Evolutionary conservation across 371 early-diverging fungal genomes (phyloP), one percentile per base, ranked within the genome.

Genomic region (Mucor piriformis): DNA sequence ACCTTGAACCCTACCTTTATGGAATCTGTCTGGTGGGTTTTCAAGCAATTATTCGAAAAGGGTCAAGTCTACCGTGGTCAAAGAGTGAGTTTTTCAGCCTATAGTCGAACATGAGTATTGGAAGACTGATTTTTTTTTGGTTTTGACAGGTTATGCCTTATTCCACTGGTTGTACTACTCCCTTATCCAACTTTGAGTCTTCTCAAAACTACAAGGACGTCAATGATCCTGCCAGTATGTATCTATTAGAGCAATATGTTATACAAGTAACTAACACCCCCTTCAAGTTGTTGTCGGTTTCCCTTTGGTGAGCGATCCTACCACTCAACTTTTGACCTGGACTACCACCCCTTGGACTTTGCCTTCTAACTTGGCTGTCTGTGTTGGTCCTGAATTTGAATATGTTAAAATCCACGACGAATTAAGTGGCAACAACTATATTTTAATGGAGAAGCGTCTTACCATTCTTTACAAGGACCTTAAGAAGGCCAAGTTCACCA

Each of bases 301-400:
- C 87, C 98, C 99, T 52, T 84, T 95, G 50, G 67, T 88, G 47
- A 79, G 77, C 32, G 97, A 97, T 48, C 90, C 94, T 16, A 65
- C 83, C 1, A 90, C 92, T 18, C 74, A 86, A 34, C 72, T 99
- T 56, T 82, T 99, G 32, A 98, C 98, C 3, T 99, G 99, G 99
- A 99, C 99, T 21, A 99, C 99, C 44, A 99, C 99, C 5, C 99
- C 99, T 34, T 99, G 99, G 99, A 99, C 99, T 15, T 79, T 99
- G 54, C 99, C 99, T 27, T 90, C 93, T 69, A 98, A 99, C 81
- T 79, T 97, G 77, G 99, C 92, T 48, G 85, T 99, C 2, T 91
- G 92, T 72, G 95, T 99, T 44, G 87, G 99, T 77, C 95, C 95
- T 37, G 88, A 88, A 6, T 95, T 95, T 73, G 93, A 93, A 50